These are phyloP conservation scores for Zopfia rhizophila DNA, from an alignment of 2,329 filamentous ascomycete genomes.

Conservation along the genomic window DNA sequence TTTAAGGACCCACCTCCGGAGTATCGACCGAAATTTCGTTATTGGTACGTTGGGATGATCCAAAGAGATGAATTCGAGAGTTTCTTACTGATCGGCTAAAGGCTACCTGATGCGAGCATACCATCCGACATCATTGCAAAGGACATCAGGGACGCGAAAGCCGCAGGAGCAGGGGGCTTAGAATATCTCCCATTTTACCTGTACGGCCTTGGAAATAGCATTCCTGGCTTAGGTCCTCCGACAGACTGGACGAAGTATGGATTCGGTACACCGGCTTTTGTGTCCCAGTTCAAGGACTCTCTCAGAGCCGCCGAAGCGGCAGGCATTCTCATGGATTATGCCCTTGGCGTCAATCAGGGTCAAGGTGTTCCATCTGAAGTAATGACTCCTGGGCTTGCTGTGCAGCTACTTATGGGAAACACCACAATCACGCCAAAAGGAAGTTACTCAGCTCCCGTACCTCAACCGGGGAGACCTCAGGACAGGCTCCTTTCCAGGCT, in stretches of 20 bases:
- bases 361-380: constrained; percentile 56
- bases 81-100: constrained; percentile 4
- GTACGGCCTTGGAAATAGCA: constrained; percentile 23
- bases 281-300: constrained; percentile 35
- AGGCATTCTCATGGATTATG: constrained; percentile 58
- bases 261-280: constrained; percentile 52
- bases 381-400: constrained; percentile 21
- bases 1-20: constrained; percentile 17
- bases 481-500: constrained; percentile 7
- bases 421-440: constrained; percentile 13
- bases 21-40: constrained; percentile 33
- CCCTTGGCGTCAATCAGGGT: constrained; percentile 60
- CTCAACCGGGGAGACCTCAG: constrained; percentile 15
- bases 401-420: constrained; percentile 26
- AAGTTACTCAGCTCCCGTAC: constrained; percentile 20
- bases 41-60: constrained; percentile 23
- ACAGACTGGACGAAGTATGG: constrained; percentile 54
- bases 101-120: constrained; percentile 34
- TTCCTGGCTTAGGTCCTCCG: constrained; percentile 20
- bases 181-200: constrained; percentile 33
- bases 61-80: no score
- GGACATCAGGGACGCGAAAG: constrained; percentile 20
- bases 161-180: constrained; percentile 29
- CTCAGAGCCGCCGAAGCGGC: constrained; percentile 48
- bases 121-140: constrained; percentile 13